Conservation (phyloP, 345 rosid species). For the Balakata baccata region DNA sequence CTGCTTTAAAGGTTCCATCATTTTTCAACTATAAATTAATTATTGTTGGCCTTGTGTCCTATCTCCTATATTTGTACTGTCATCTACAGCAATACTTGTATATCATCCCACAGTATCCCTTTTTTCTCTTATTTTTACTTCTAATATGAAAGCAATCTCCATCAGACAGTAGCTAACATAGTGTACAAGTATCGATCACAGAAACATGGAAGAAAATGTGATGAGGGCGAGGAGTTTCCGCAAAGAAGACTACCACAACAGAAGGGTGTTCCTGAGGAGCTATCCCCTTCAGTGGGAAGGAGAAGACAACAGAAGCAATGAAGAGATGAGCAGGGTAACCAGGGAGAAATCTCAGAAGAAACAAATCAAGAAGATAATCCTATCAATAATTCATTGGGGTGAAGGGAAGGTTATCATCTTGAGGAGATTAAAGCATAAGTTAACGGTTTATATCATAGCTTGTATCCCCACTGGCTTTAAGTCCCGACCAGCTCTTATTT, state of each 20-base stretch:
- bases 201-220: slow-evolving; percentile 20
- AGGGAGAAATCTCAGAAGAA: slow-evolving; percentile 22
- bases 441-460: slow-evolving; percentile 35
- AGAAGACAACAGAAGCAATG: slow-evolving; percentile 26
- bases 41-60: too few relatives aligned
- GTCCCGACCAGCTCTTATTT: slow-evolving; percentile 28
- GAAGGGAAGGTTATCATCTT: slow-evolving; percentile 38
- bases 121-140: not conserved
- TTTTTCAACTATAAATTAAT: too few relatives aligned
- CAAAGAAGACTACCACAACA: slow-evolving; percentile 39
- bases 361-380: slow-evolving; percentile 37
- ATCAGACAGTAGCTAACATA: not conserved
- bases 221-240: slow-evolving; percentile 40
- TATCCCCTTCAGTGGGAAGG: slow-evolving; percentile 50
- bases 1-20: too few relatives aligned
- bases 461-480: slow-evolving; percentile 34
- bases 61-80: too few relatives aligned
- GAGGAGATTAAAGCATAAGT: slow-evolving; percentile 45
- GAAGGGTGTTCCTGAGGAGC: slow-evolving; percentile 53
- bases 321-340: slow-evolving; percentile 16
- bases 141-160: not conserved
- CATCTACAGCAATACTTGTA: not conserved
- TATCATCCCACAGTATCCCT: not conserved
- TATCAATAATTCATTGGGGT: slow-evolving; percentile 39
- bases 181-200: not conserved